A percentile compares a stretch with the other conserved stretches of the same genome.
These are phyloP conservation scores for Protomyces macrosporus DNA, from an alignment of 1,139 yeast species.

Conservation along the genomic window DNA sequence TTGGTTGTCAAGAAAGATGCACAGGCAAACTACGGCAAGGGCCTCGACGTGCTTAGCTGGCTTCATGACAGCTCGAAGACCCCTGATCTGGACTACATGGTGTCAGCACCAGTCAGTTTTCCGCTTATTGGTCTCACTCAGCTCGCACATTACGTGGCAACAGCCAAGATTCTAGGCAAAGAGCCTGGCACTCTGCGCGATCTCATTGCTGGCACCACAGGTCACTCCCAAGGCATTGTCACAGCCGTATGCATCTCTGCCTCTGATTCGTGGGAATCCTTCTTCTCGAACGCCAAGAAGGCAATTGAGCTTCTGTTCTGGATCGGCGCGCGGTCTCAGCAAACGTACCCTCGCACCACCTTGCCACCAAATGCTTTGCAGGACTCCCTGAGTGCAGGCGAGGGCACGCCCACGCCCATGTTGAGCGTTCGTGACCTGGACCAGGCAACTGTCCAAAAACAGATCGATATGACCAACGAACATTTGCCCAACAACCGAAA, in stretches of 20 bases:
- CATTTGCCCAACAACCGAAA: constrained; percentile 91
- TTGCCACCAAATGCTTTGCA: constrained; percentile 90
- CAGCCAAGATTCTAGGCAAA: constrained; percentile 76
- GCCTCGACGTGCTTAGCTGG: constrained; percentile 85
- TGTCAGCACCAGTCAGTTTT: constrained; percentile 89
- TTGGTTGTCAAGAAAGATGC: constrained; percentile 72
- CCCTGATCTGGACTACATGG: constrained; percentile 82
- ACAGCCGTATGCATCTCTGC: constrained; percentile 89
- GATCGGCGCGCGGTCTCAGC: constrained; percentile 88
- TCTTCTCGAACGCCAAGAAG: constrained; percentile 63
- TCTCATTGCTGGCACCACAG: constrained; percentile 77
- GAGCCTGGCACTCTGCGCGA: constrained; percentile 84
- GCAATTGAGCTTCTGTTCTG: constrained; percentile 81
- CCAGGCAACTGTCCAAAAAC: constrained; percentile 67
- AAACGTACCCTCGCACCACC: constrained; percentile 86
- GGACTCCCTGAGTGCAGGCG: constrained; percentile 89
- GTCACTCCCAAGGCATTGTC: constrained; percentile 96
- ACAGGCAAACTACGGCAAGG: constrained; percentile 87
- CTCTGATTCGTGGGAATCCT: constrained; percentile 79
- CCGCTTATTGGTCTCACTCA: constrained; percentile 95
- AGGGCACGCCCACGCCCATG: constrained; percentile 98
- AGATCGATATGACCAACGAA: constrained; percentile 79
- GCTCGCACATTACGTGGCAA: constrained; percentile 83
- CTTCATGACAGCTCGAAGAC: constrained; percentile 75
- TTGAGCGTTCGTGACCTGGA: constrained; percentile 85